These are phyloP conservation scores for Gastrolobium villosum DNA, from an alignment of 306 rosid genomes.

Conservation along the genomic window DNA sequence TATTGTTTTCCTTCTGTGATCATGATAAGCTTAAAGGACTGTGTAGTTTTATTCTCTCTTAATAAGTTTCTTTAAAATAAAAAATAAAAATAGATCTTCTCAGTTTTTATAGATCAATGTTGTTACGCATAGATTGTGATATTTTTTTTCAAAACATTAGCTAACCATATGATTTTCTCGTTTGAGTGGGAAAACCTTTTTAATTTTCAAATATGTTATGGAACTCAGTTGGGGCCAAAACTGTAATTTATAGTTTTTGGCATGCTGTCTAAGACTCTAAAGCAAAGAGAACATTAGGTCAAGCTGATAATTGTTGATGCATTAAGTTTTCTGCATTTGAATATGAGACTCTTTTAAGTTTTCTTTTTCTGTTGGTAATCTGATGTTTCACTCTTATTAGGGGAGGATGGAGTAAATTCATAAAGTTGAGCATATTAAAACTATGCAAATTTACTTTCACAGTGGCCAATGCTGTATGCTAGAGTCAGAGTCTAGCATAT, in stretches of 20 bases:
- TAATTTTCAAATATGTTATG: slow-evolving; percentile 14
- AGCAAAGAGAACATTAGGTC: slow-evolving; percentile 1
- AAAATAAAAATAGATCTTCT: neutral
- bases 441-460: slow-evolving; percentile 7
- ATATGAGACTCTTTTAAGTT: neutral
- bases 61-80: neutral
- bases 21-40: neutral
- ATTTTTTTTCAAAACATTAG: slow-evolving; percentile 31
- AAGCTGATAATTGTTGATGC: neutral
- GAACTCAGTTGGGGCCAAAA: neutral
- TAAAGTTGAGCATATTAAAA: neutral
- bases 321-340: slow-evolving; percentile 8
- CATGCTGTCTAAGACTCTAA: slow-evolving; percentile 9
- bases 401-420: neutral
- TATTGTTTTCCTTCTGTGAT: neutral
- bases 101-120: slow-evolving; percentile 8
- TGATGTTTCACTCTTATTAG: neutral
- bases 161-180: slow-evolving; percentile 11
- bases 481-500: slow-evolving; percentile 8
- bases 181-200: slow-evolving; percentile 19
- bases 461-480: neutral
- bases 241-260: slow-evolving; percentile 9
- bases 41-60: neutral
- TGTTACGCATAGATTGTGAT: neutral
- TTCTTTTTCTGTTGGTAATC: neutral